Evolutionary conservation across 768 basidiomycete genomes (phyloP), one percentile per base, ranked within the genome.

Genomic region (Trametes cubensis): DNA sequence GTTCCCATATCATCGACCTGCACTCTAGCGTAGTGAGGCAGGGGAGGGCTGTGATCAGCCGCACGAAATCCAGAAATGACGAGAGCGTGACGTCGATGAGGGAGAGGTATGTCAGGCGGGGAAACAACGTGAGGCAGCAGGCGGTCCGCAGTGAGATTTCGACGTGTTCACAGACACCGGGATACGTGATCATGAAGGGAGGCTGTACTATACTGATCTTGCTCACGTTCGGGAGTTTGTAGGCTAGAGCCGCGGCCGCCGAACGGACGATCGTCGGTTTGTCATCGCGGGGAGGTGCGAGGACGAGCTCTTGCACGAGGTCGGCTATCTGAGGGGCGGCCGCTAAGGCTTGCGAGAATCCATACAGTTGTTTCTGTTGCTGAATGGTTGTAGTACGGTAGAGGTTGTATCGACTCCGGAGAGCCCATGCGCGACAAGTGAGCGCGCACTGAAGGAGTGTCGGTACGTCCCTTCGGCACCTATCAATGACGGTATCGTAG

Each of bases 401-500:
- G 48, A 64, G 17, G 49, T 65, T n/a, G 50, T 70, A 56, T 47
- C 69, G 23, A 23, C 70, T 40, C 47, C 70, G 30, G 60, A 62
- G 38, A 64, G 65, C 4, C 28, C 38, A 23, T 21, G 58, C 20
- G 58, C 63, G 4, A 60, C 69, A 10, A 28, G 20, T 46, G 6
- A 46, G 45, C 20, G 45, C 45, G 20, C 45, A 46, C 20, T 21
- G 45, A 10, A 34, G 34, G 34, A 34, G 34, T 6, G 34, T 34
- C 34, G 34, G 10, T 2, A 10, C 2, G 34, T 11, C 10, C 34
- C 34, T 34, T 11, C 34, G 34, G 10, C 34, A 7, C 2, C 11
- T 5, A 34, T 34, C 34, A 11, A 34, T 34, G 10, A 34, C 2
- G 34, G 11, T 34, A 11, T 34, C 34, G 34, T 34, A 34, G 34